Evolutionary conservation across 129 eudicot genomes (phyloP).

Genomic region (Silybum marianum): DNA sequence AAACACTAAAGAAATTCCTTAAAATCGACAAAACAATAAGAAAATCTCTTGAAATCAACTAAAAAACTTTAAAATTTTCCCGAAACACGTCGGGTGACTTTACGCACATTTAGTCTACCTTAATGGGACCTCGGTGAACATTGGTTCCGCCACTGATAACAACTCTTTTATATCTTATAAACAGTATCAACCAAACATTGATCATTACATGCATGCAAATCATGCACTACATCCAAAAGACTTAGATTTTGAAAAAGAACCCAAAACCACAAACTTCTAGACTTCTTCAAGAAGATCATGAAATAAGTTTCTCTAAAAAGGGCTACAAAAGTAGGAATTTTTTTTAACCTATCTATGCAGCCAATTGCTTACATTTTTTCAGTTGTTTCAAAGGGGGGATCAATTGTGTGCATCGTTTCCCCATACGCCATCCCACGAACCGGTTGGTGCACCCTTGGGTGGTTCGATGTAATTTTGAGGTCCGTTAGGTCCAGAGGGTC

Average conservation of each 20-base stretch:
- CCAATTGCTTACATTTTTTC: constrained; percentile 5
- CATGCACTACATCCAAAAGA: constrained; percentile 1
- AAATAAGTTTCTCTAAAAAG: not conserved
- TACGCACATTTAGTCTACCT: no score
- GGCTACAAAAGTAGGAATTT: not conserved
- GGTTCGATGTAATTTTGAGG: constrained; percentile 60
- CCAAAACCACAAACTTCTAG: constrained; percentile 15
- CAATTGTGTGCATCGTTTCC: constrained; percentile 42
- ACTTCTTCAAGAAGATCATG: constrained; percentile 3
- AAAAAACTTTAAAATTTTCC: no score
- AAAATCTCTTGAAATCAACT: no score
- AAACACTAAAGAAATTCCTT: no score
- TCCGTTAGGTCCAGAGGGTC: constrained; percentile 52
- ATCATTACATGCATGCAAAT: not conserved
- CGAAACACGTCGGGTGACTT: no score
- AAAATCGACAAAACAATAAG: no score
- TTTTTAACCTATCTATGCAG: not conserved
- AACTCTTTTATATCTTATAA: no score
- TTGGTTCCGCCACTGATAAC: no score
- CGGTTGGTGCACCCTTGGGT: constrained; percentile 64
- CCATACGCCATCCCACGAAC: constrained; percentile 84
- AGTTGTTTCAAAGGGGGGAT: constrained; percentile 11
- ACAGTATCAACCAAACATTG: not conserved
- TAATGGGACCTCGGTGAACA: no score
- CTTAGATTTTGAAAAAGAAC: not conserved